Evolutionary conservation across 495 filamentous ascomycete genomes (phyloP).

Genomic region (Penicillium dipodomyicola): DNA sequence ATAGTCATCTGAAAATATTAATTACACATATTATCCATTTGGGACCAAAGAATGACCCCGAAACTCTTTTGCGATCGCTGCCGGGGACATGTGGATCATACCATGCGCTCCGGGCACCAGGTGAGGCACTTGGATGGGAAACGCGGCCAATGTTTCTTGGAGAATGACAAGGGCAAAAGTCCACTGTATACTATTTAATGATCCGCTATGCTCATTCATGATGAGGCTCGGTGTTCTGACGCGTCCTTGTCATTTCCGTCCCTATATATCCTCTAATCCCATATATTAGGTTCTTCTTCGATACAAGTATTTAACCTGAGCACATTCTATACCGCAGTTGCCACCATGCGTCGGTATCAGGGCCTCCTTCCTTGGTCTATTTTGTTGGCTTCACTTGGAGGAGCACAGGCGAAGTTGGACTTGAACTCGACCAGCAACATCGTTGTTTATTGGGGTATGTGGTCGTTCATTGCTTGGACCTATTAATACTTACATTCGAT

Average conservation of each 20-base stretch:
- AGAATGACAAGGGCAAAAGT: slow-evolving; percentile 18
- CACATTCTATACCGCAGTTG: neutral
- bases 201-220: neutral
- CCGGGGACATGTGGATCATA: slow-evolving; percentile 21
- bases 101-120: slow-evolving; percentile 14
- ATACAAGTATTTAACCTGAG: neutral
- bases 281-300: slow-evolving; percentile 3
- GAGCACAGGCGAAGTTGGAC: slow-evolving; percentile 44
- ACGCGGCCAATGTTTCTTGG: slow-evolving; percentile 20
- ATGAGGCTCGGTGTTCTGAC: neutral
- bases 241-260: neutral
- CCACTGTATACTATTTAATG: slow-evolving; percentile 22
- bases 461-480: neutral
- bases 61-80: slow-evolving; percentile 3
- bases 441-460: slow-evolving; percentile 61
- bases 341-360: slow-evolving; percentile 30
- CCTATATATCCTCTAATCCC: neutral
- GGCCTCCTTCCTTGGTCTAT: slow-evolving; percentile 28
- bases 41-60: neutral
- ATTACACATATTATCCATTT: neutral
- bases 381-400: slow-evolving; percentile 31
- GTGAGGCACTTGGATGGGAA: slow-evolving; percentile 13
- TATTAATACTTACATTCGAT: neutral
- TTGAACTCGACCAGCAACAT: slow-evolving; percentile 48
- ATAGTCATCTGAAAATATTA: neutral